Conservation (phyloP, 2,329 filamentous ascomycete species). For the Hyphodiscus sp. region DNA sequence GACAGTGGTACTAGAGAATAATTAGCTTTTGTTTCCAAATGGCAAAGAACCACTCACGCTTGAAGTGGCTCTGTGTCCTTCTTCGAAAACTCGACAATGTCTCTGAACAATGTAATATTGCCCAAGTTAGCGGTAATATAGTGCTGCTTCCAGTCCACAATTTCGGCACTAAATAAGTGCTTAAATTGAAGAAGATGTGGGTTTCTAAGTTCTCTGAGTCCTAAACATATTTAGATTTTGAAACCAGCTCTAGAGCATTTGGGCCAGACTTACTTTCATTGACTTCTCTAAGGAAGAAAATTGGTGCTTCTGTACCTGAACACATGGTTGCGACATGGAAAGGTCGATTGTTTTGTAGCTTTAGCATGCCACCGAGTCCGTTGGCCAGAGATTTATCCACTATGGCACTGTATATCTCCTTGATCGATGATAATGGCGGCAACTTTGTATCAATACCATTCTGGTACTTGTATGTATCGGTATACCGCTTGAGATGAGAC, state of each 20-base stretch:
- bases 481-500: background rate
- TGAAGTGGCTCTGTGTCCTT: conserved; percentile 19
- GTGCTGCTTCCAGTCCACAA: conserved; percentile 56
- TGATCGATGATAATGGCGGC: background rate
- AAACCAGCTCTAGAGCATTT: background rate
- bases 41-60: conserved; percentile 7
- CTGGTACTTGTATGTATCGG: background rate
- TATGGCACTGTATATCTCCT: background rate
- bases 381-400: background rate
- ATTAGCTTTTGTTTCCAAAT: background rate
- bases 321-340: conserved; percentile 65
- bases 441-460: background rate
- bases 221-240: background rate
- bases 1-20: conserved; percentile 50
- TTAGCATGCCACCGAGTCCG: background rate
- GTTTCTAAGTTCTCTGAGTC: background rate
- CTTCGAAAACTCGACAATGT: conserved; percentile 47
- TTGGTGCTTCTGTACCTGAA: conserved; percentile 69
- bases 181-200: conserved; percentile 27
- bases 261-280: conserved; percentile 33
- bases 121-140: conserved; percentile 39
- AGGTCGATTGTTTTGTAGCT: conserved; percentile 29
- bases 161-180: conserved; percentile 58
- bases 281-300: conserved; percentile 58
- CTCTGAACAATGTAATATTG: conserved; percentile 37